phyloP scores from a whole-genome alignment of 140 eudicot species.

The Ambrosia hybrid region DNA sequence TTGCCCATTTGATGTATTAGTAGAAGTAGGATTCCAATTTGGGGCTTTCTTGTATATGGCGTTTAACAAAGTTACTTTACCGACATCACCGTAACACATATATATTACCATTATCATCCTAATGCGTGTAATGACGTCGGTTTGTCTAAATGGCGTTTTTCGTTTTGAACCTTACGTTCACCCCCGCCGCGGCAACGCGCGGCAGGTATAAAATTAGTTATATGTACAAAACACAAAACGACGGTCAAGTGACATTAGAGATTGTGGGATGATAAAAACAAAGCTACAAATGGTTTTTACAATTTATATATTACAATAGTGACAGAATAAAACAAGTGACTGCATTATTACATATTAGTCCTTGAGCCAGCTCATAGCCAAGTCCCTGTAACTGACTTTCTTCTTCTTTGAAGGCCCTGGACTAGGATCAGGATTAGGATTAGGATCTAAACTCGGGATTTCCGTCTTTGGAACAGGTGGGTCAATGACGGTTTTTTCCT shows the following conservation, averaged over 20 bases:
- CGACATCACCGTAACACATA: too few relatives aligned
- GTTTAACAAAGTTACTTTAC: too few relatives aligned
- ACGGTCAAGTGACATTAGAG: neutral
- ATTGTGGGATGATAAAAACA: neutral
- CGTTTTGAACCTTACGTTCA: too few relatives aligned
- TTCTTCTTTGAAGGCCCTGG: slow-evolving; percentile 54
- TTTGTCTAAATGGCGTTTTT: too few relatives aligned
- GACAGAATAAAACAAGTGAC: neutral
- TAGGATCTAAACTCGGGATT: slow-evolving; percentile 33
- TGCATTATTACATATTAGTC: slow-evolving; percentile 30
- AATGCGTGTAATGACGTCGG: too few relatives aligned
- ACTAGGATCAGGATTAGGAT: slow-evolving; percentile 37
- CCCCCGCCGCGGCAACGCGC: too few relatives aligned
- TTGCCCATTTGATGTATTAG: too few relatives aligned
- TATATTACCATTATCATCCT: too few relatives aligned
- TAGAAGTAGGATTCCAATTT: too few relatives aligned
- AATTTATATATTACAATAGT: slow-evolving; percentile 1
- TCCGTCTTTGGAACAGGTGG: slow-evolving; percentile 28
- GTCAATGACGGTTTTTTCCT: slow-evolving; percentile 10
- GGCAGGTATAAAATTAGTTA: neutral
- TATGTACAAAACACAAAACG: slow-evolving; percentile 7
- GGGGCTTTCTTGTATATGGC: too few relatives aligned
- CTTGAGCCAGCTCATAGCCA: slow-evolving; percentile 56
- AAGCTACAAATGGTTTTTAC: neutral
- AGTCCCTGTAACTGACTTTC: slow-evolving; percentile 71